Conservation (phyloP, 2,329 filamentous ascomycete genomes). For the Colletotrichum lupini region DNA sequence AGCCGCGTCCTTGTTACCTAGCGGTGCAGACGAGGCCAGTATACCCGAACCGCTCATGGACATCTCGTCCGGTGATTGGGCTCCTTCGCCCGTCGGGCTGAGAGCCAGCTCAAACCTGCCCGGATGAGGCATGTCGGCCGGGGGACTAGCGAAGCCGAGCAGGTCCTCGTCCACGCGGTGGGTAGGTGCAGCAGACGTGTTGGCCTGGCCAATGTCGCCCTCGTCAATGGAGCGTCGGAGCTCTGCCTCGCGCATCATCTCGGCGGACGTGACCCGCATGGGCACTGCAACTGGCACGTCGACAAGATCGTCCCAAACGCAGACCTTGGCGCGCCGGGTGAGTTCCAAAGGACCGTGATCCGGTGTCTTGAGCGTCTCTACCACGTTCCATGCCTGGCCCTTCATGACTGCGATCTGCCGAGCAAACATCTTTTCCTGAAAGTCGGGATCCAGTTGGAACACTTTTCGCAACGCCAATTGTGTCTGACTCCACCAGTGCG, state of each 20-base stretch:
- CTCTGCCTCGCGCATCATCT: slow-evolving; percentile 70
- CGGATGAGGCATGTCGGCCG: slow-evolving; percentile 76
- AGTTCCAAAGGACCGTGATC: slow-evolving; percentile 96
- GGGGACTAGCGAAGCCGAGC: slow-evolving; percentile 72
- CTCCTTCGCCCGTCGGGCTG: slow-evolving; percentile 53
- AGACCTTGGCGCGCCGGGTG: slow-evolving; percentile 89
- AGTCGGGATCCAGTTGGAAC: slow-evolving; percentile 93
- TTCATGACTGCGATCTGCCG: slow-evolving; percentile 99
- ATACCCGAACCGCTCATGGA: slow-evolving; percentile 33
- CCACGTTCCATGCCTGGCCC: slow-evolving; percentile 98
- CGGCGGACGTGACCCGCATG: slow-evolving; percentile 85
- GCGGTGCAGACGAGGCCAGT: slow-evolving; percentile 22
- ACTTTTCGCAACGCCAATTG: slow-evolving; percentile 86
- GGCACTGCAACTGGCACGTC: slow-evolving; percentile 96
- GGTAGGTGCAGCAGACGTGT: slow-evolving; percentile 47
- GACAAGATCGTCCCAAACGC: slow-evolving; percentile 97
- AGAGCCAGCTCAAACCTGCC: slow-evolving; percentile 78
- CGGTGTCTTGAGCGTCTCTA: slow-evolving; percentile 91
- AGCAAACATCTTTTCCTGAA: slow-evolving; percentile 99
- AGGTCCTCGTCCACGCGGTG: slow-evolving; percentile 69
- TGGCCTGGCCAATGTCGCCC: slow-evolving; percentile 81
- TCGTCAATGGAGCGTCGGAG: slow-evolving; percentile 70
- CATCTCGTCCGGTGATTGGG: slow-evolving; percentile 51
- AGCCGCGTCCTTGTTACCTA: slow-evolving; percentile 21
- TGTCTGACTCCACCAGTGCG: slow-evolving; percentile 96